These are phyloP conservation scores for Smallanthus sonchifolius DNA, from an alignment of 129 eudicot species.

Conservation along the genomic window DNA sequence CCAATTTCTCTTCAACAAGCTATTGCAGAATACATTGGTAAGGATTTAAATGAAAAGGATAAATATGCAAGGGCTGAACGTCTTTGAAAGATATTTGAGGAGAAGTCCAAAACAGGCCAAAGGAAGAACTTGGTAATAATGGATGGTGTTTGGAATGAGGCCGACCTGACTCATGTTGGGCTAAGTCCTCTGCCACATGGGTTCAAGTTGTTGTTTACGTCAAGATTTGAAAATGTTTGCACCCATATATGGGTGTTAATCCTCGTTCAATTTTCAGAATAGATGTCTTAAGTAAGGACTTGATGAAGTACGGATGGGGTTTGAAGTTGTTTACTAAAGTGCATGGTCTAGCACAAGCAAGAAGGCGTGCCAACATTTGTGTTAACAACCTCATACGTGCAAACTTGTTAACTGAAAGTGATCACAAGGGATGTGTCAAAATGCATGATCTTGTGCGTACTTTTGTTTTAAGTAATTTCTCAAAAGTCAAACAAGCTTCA, in stretches of 20 bases:
- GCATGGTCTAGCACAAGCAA: neutral
- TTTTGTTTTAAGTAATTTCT: neutral
- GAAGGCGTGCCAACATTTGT: neutral
- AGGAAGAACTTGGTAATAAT: slow-evolving; percentile 5
- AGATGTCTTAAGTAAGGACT: neutral
- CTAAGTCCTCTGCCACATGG: slow-evolving; percentile 13
- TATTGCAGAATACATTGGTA: neutral
- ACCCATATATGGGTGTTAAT: neutral
- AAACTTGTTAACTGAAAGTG: neutral
- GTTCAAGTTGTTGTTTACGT: neutral
- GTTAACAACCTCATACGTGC: neutral
- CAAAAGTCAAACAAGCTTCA: neutral
- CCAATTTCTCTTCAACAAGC: slow-evolving; percentile 1
- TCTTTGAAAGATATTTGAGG: neutral
- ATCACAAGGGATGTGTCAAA: neutral
- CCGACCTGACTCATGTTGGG: neutral
- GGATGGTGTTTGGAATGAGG: slow-evolving; percentile 9
- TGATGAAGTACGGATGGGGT: slow-evolving; percentile 16
- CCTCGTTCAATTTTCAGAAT: neutral
- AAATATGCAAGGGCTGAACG: slow-evolving; percentile 14
- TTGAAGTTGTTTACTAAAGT: neutral
- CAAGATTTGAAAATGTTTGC: neutral
- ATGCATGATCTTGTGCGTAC: neutral
- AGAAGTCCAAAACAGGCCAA: neutral
- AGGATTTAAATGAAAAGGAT: neutral